phyloP scores from a whole-genome alignment of 1,284 basidiomycete genomes.

The Mycena citricolor region DNA sequence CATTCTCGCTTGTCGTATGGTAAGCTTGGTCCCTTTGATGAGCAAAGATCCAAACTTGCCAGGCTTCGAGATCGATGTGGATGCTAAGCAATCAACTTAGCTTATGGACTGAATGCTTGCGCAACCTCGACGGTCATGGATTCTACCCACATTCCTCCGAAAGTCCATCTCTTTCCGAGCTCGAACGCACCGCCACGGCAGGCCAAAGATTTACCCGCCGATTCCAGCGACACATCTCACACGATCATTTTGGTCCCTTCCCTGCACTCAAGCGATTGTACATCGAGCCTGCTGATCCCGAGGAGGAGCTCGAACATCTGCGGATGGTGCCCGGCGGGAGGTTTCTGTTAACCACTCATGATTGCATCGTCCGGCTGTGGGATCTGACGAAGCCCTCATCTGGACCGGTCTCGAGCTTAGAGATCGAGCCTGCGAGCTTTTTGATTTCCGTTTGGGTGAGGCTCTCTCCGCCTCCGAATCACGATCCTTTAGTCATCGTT shows the following conservation, averaged over 20 bases:
- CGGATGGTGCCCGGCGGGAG: slow-evolving; percentile 19
- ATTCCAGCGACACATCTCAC: slow-evolving; percentile 2
- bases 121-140: slow-evolving; percentile 3
- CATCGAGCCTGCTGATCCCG: neutral
- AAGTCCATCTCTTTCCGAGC: slow-evolving; percentile 5
- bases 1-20: neutral
- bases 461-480: no score
- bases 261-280: neutral
- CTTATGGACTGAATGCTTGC: slow-evolving; percentile 15
- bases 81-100: slow-evolving; percentile 8
- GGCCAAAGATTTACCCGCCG: slow-evolving; percentile 6
- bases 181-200: slow-evolving; percentile 13
- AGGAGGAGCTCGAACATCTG: slow-evolving; percentile 15
- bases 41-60: neutral
- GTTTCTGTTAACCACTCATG: slow-evolving; percentile 10
- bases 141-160: slow-evolving; percentile 12
- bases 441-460: no score
- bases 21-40: neutral
- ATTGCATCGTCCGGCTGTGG: slow-evolving; percentile 9
- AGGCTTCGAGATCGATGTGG: neutral
- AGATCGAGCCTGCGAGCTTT: neutral
- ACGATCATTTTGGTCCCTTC: neutral
- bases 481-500: no score
- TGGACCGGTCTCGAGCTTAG: neutral
- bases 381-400: neutral